These are phyloP conservation scores for Pichia deserticola DNA, from an alignment of 805 yeast genomes.

Conservation along the genomic window DNA sequence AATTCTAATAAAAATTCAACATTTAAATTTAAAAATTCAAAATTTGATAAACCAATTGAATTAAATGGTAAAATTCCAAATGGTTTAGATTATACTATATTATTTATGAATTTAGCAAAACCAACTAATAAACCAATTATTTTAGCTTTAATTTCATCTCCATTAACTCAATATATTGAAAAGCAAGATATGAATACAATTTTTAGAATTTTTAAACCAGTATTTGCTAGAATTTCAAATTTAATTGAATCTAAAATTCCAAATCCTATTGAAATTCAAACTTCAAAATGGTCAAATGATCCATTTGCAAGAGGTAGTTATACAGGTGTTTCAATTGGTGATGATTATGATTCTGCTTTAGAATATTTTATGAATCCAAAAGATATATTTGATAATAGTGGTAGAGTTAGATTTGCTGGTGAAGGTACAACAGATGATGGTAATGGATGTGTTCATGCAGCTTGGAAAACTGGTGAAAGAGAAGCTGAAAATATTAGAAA, in stretches of 20 bases:
- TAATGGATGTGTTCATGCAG: slow-evolving; percentile 55
- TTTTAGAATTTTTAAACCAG: slow-evolving; percentile 40
- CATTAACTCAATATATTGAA: slow-evolving; percentile 43
- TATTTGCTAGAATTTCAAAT: slow-evolving; percentile 28
- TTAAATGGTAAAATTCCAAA: slow-evolving; percentile 12
- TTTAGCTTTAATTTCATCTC: slow-evolving; percentile 41
- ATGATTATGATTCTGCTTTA: slow-evolving; percentile 24
- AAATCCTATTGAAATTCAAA: slow-evolving; percentile 19
- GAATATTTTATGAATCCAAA: slow-evolving; percentile 32
- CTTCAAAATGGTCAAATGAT: slow-evolving; percentile 44
- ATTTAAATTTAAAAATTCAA: background rate
- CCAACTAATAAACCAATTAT: slow-evolving; percentile 31
- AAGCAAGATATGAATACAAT: slow-evolving; percentile 24
- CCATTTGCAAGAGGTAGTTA: slow-evolving; percentile 45
- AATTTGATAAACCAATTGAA: slow-evolving; percentile 8
- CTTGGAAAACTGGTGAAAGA: slow-evolving; percentile 42
- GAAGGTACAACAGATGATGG: slow-evolving; percentile 48
- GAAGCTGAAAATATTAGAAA: slow-evolving; percentile 32
- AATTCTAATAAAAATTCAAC: background rate
- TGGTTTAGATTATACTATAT: slow-evolving; percentile 23
- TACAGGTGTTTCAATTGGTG: slow-evolving; percentile 26
- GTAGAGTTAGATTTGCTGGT: slow-evolving; percentile 47
- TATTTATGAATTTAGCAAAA: slow-evolving; percentile 25
- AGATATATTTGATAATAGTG: slow-evolving; percentile 33
- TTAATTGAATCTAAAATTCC: slow-evolving; percentile 17